Conservation (phyloP, 805 yeast species). For the Saccharomycopsis schoenii region DNA sequence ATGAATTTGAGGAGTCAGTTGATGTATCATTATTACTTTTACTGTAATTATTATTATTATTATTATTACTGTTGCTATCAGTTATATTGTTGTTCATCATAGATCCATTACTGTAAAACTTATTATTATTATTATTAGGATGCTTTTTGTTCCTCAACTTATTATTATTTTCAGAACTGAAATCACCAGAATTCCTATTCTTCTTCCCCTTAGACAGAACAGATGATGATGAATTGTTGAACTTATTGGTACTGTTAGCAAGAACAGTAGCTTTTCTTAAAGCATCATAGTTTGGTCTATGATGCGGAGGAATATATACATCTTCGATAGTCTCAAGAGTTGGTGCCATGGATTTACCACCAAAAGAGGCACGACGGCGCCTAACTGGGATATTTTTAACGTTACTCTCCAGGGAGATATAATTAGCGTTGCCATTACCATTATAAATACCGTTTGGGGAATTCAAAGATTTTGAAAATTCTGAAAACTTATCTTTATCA, state of each 20-base stretch:
- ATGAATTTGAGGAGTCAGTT: background rate
- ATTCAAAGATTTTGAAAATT: background rate
- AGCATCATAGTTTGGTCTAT: slow-evolving; percentile 17
- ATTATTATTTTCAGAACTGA: background rate
- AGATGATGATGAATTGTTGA: background rate
- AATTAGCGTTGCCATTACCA: background rate
- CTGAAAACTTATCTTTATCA: background rate
- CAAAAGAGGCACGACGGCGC: background rate
- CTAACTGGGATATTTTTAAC: background rate
- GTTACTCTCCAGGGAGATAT: background rate
- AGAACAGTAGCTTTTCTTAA: background rate
- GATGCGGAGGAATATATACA: slow-evolving; percentile 18
- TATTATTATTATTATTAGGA: background rate
- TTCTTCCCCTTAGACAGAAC: background rate
- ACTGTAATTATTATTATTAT: background rate
- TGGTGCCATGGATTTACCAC: background rate
- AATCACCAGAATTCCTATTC: background rate
- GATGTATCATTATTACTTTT: background rate
- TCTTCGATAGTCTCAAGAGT: background rate
- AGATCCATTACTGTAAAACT: background rate
- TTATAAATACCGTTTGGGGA: background rate
- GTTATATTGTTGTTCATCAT: too few relatives aligned
- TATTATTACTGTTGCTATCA: background rate
- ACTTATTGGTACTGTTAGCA: slow-evolving; percentile 3
- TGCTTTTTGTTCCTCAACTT: background rate